These are phyloP conservation scores for Aspergillus oerlinghausenensis DNA, from an alignment of 2,329 filamentous ascomycete species.

Conservation along the genomic window DNA sequence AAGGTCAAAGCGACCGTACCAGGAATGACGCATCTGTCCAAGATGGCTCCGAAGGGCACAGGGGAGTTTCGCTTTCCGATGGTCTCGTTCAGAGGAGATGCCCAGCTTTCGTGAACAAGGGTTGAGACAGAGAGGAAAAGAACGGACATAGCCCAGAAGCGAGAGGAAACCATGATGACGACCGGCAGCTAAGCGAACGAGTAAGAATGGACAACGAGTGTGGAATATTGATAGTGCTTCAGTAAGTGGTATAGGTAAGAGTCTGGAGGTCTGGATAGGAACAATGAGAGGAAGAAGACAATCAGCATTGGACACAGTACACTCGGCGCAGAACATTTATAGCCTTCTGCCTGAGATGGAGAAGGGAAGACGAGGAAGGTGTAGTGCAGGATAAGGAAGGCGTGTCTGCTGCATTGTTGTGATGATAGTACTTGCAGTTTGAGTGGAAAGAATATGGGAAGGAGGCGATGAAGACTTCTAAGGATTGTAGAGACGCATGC, in stretches of 20 bases:
- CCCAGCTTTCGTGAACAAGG: not conserved
- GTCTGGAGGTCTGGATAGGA: not conserved
- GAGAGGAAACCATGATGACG: not conserved
- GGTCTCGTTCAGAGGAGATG: not conserved
- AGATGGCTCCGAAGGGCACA: slow-evolving; percentile 41
- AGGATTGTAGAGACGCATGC: not conserved
- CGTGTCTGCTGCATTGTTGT: not conserved
- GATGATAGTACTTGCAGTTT: not conserved
- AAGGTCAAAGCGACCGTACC: slow-evolving; percentile 61
- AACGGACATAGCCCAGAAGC: not conserved
- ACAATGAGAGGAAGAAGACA: not conserved
- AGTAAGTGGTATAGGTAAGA: not conserved
- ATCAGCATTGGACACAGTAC: not conserved
- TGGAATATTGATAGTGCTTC: not conserved
- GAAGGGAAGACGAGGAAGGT: not conserved
- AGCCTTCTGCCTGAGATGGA: not conserved
- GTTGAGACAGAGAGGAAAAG: slow-evolving; percentile 3
- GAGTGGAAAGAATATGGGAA: not conserved
- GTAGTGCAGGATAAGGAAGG: not conserved
- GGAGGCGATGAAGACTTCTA: not conserved
- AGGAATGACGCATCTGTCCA: slow-evolving; percentile 36
- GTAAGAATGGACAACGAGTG: not conserved
- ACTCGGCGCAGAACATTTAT: not conserved
- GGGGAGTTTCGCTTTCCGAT: not conserved
- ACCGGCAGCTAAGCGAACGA: not conserved